Base-by-base conservation (phyloP, 139 green algal genomes). In the Nannochloris sp. region DNA sequence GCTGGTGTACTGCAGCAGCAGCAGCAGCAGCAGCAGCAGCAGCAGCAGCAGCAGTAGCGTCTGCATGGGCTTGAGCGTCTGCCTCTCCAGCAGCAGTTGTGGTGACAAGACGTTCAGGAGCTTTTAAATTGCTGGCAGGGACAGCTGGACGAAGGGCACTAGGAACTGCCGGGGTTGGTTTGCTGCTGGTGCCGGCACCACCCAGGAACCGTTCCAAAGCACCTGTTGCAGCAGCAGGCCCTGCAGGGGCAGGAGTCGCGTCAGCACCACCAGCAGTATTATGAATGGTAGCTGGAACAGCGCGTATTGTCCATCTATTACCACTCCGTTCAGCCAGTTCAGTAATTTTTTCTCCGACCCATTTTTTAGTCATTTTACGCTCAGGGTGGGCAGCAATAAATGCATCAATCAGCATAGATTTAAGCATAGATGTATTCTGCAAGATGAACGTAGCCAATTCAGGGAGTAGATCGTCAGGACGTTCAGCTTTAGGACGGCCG, bases 321-420 rank as follows among this genome's bases (percentile, higher is more conserved):
- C 55, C 61, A 31, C 19, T 32, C 31, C 54, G 54, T 14, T 69
- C 45, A 12, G 64, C 64, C 4, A 74, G n/a, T 27, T 81, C 71
- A 33, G 70, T 78, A 25, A 89, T 61, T 53, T 62, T 68, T 30
- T 62, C 73, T 5, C 64, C 65, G 32, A 85, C 64, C 57, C 75
- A 77, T 4, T 65, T 72, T 66, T 89, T 89, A 23, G 60, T 54
- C 6, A 80, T 29, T 44, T 73, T 76, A 25, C 48, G 47, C 10
- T 29, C 59, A 4, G 34, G 25, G 46, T 84, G 54, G 12, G 67
- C 59, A 13, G 74, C 65, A 4, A 79, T 23, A 65, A 87, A 89
- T 7, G 37, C 60, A 1, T 74, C 73, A 5, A 76, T 42, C 32
- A 79, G 34, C 54, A 70, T 46, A 25, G 31, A 19, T 7, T 27